These are phyloP conservation scores for Boeremia lycopersici DNA, from an alignment of 2,329 filamentous ascomycete species.

Conservation along the genomic window DNA sequence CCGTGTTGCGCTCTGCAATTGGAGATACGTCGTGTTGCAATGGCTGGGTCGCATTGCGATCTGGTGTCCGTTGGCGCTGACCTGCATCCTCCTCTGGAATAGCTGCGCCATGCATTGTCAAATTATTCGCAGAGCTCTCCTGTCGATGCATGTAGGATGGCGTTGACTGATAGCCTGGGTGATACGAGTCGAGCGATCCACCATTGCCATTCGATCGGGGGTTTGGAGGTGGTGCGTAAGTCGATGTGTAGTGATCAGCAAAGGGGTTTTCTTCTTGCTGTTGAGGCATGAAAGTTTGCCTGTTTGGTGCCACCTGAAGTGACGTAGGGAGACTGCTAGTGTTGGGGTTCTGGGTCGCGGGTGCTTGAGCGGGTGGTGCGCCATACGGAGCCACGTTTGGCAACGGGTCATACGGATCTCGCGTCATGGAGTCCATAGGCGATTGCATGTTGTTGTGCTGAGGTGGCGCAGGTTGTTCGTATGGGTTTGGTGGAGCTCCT, in stretches of 20 bases:
- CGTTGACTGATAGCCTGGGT: constrained; percentile 47
- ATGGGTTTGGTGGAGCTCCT: constrained; percentile 22
- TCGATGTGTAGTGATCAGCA: constrained; percentile 49
- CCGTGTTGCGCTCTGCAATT: constrained; percentile 44
- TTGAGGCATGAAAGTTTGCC: constrained; percentile 17
- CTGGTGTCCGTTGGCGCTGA: constrained; percentile 34
- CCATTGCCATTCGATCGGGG: constrained; percentile 24
- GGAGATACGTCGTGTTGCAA: constrained; percentile 41
- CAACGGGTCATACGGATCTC: constrained; percentile 13
- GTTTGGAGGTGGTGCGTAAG: constrained; percentile 33
- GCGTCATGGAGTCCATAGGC: constrained; percentile 7
- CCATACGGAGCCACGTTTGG: constrained; percentile 4
- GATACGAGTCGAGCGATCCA: constrained; percentile 35
- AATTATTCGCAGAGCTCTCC: constrained; percentile 49
- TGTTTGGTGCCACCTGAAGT: constrained; percentile 34
- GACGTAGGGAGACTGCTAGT: constrained; percentile 32
- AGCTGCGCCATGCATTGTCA: constrained; percentile 55
- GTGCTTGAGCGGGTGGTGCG: constrained; percentile 2
- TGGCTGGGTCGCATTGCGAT: constrained; percentile 22
- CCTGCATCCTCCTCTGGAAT: constrained; percentile 37
- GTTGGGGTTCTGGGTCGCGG: constrained; percentile 24
- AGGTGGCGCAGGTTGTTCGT: constrained; percentile 14
- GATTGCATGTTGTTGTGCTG: constrained; percentile 19
- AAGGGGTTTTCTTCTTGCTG: constrained; percentile 48
- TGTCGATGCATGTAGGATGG: constrained; percentile 53